A percentile compares a stretch with the other conserved stretches of the same genome.
These are phyloP conservation scores for Arthrobotrys entomopaga DNA, from an alignment of 2,329 filamentous ascomycete genomes.

Conservation along the genomic window DNA sequence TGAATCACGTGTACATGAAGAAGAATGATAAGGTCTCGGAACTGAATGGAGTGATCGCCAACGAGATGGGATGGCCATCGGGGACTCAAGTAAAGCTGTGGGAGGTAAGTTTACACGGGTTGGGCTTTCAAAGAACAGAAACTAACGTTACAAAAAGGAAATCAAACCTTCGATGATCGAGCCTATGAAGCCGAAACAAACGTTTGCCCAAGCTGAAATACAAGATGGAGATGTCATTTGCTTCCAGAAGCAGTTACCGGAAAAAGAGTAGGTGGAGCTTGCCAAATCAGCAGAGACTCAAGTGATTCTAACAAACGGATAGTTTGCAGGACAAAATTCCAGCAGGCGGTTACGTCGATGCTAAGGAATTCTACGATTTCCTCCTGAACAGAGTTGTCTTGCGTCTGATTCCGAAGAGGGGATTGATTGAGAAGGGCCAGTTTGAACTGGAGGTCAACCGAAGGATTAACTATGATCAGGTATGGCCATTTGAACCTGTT, in stretches of 20 bases:
- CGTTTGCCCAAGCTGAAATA: conserved; percentile 88
- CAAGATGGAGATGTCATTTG: conserved; percentile 97
- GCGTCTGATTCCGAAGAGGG: conserved; percentile 76
- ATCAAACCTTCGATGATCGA: conserved; percentile 99
- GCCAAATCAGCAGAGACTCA: not conserved
- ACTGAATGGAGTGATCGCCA: conserved; percentile 78
- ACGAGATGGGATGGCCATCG: conserved; percentile 85
- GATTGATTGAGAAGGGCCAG: conserved; percentile 64
- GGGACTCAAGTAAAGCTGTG: conserved; percentile 79
- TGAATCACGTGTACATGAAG: conserved; percentile 85
- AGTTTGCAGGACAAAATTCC: conserved; percentile 60
- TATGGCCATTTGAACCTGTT: conserved; percentile 17
- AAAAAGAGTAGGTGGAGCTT: conserved; percentile 62
- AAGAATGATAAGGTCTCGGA: conserved; percentile 90
- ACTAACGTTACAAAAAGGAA: conserved; percentile 67
- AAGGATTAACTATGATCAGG: conserved; percentile 87
- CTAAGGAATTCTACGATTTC: conserved; percentile 91
- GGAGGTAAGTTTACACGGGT: conserved; percentile 68
- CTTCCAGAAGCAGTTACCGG: conserved; percentile 76
- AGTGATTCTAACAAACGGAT: not conserved
- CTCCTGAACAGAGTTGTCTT: conserved; percentile 84
- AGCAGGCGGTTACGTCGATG: conserved; percentile 70
- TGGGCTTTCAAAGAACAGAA: not conserved
- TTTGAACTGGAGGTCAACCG: conserved; percentile 84
- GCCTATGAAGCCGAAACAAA: conserved; percentile 87